These are phyloP conservation scores for Colletotrichum acutatum DNA, from an alignment of 2,329 filamentous ascomycete species.

Conservation along the genomic window DNA sequence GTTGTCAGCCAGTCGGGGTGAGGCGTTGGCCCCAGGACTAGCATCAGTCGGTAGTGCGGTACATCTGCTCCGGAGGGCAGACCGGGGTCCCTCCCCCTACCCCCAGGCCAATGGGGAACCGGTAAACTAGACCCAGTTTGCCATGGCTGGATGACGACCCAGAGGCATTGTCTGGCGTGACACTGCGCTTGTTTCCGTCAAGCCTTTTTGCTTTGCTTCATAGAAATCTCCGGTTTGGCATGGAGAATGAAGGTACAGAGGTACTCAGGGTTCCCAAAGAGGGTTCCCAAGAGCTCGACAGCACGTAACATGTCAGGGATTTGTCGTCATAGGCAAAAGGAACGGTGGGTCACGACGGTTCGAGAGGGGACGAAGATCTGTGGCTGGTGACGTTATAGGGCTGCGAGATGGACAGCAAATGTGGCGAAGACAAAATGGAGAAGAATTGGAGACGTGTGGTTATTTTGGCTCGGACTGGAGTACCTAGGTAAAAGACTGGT, in stretches of 20 bases:
- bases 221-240: neutral
- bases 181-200: slow-evolving; percentile 30
- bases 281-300: neutral
- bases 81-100: neutral
- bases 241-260: neutral
- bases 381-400: slow-evolving; percentile 37
- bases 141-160: slow-evolving; percentile 32
- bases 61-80: slow-evolving; percentile 26
- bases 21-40: neutral
- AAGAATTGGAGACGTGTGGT: neutral
- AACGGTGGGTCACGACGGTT: slow-evolving; percentile 26
- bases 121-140: slow-evolving; percentile 13
- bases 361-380: slow-evolving; percentile 30
- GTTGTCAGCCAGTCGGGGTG: slow-evolving; percentile 22
- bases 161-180: slow-evolving; percentile 20
- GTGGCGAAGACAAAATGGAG: slow-evolving; percentile 4
- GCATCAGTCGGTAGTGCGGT: slow-evolving; percentile 6
- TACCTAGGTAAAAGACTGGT: neutral
- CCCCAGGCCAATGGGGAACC: slow-evolving; percentile 11
- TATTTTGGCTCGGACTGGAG: slow-evolving; percentile 5
- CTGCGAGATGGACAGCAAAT: slow-evolving; percentile 9
- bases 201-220: slow-evolving; percentile 8
- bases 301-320: slow-evolving; percentile 16
- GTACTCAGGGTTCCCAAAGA: neutral
- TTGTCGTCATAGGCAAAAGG: slow-evolving; percentile 21